Evolutionary conservation across 768 basidiomycete genomes (phyloP), one percentile per base, ranked within the genome.

Genomic region (Lyophyllum shimeji): DNA sequence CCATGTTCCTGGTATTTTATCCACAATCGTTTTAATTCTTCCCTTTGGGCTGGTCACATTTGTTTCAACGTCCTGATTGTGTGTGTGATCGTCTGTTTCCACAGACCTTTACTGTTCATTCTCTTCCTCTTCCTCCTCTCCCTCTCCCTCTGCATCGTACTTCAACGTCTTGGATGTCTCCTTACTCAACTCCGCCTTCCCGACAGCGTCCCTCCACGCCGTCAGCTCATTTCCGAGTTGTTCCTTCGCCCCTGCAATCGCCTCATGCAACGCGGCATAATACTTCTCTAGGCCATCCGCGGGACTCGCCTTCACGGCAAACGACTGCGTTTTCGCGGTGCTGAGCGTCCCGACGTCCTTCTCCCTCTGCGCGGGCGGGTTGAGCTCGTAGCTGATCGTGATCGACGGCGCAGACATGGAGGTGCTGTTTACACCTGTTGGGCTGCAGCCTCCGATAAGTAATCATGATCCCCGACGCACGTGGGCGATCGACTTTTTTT

Each of bases 171-270:
- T 75, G 58, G 68, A 75, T 13, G 69, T 69, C 61, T 90, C 89
- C 63, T 88, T 90, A 15, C 64, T 76, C 62, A 80, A 66, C 67
- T 92, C 90, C 7, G 70, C 65, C 46, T 79, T 86, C 12, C 89
- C 87, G 4, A 90, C 84, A 6, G 79, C 78, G 69, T 92, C 89
- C 63, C 86, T 79, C 90, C 89, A 91, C 5, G 68, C 77, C 0
- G 90, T 91, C 68, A 92, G 67, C 60, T 90, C 86, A 43, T 83
- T 76, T 9, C 90, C 90, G 3, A 89, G 60, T 25, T 76, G 72
- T 42, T 73, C 74, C 58, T 75, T 83, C 25, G 86, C 86, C 33
- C 74, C 70, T 31, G 71, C 71, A 48, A 91, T 73, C 18, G 83
- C 74, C 5, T 61, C 68, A 56, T 76, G 73, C 39, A 91, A 67